Base-by-base conservation (phyloP, 2,329 filamentous ascomycete species). In the Aspergillus awamori region DNA sequence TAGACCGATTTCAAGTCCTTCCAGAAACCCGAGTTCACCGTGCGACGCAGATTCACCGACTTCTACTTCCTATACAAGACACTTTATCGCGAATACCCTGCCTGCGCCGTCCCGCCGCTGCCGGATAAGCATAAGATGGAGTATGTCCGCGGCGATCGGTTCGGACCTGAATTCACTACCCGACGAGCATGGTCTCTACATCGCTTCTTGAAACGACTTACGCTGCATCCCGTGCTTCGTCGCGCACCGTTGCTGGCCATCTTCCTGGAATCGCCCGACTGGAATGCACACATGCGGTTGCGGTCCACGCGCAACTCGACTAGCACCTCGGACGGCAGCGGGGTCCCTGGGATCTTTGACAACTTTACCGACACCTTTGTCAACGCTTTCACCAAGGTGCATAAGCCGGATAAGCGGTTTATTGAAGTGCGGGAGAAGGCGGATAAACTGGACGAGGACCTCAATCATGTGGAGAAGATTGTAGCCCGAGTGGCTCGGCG, bases 111-210 rank as follows among this genome's bases (percentile, higher is more conserved):
- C 3, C 95, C 95, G 30, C 95, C 95, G 51, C 83, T 99, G 57
- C 95, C 95, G 57, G 95, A 98, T 80, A 99, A 98, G 83, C 94
- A 98, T 83, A 96, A 96, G 79, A 97, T 99, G 91, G 93, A 97
- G 74, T 98, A 98, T 74, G 95, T 98, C 55, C 91, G 93, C 38
- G 95, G 95, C 69, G 94, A 98, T 81, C 90, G 95, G 65, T 99
- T 99, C 77, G 93, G 93, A 8, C 80, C 89, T 53, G 95, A 98
- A 79, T 99, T 99, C 76, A 99, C 93, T 36, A 84, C 87, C 49
- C 89, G 95, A 36, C 88, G 95, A 68, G 93, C 92, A 54, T 90
- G 93, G 81, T 97, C 93, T 3, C 84, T 99, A 56, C 89, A 96
- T 77, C 90, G 95, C 56, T 99, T 99, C 75, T 84, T 99, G 49